phyloP scores from a whole-genome alignment of 257 asterid species.

The Gynochthodes officinalis region DNA sequence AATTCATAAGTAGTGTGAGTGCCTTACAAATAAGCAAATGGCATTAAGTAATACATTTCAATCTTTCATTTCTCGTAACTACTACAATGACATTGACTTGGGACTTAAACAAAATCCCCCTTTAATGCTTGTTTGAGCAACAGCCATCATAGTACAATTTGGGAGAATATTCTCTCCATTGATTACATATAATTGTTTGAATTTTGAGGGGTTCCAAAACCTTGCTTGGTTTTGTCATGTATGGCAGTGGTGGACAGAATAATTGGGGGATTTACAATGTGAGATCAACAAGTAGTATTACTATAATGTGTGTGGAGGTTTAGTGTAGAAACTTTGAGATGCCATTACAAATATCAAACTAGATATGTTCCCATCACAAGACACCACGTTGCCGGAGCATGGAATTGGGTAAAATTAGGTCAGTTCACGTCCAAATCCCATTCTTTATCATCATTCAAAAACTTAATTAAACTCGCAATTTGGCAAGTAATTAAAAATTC shows the following conservation, averaged over 20 bases:
- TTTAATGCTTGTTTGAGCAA: not conserved
- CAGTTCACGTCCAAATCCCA: too few species aligned
- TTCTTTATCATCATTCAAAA: too few species aligned
- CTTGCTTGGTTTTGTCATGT: not conserved
- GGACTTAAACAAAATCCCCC: not conserved
- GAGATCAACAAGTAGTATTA: not conserved
- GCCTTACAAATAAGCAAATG: slow-evolving; percentile 5
- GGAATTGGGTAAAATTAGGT: too few species aligned
- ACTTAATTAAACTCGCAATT: too few species aligned
- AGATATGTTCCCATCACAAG: not conserved
- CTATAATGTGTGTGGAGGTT: not conserved
- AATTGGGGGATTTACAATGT: not conserved
- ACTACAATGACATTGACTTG: not conserved
- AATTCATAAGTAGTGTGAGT: not conserved
- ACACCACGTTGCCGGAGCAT: not conserved
- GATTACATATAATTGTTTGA: not conserved
- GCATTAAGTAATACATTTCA: not conserved
- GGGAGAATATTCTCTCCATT: not conserved
- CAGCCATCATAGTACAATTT: slow-evolving; percentile 1
- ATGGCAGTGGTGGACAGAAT: not conserved
- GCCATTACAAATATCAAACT: not conserved
- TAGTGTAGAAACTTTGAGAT: not conserved
- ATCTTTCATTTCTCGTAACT: not conserved
- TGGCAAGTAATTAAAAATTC: too few species aligned
- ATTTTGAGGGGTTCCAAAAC: not conserved